phyloP scores from a whole-genome alignment of 2,329 filamentous ascomycete genomes.

The Fusarium protoensiforme region DNA sequence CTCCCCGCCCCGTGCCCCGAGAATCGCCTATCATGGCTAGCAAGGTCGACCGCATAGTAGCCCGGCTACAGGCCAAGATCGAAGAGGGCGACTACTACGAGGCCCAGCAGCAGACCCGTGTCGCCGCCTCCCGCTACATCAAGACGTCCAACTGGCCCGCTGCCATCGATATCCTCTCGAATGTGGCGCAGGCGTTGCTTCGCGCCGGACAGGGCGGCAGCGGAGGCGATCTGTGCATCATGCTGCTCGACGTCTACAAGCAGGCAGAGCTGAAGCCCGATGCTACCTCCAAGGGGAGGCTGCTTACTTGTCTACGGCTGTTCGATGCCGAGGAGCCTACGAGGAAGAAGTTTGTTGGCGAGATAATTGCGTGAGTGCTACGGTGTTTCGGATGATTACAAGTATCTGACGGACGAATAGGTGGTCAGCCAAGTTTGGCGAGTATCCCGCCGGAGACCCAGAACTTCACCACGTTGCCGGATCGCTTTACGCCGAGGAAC shows the following conservation, averaged over 20 bases:
- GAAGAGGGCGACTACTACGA: conserved; percentile 95
- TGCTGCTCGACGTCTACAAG: conserved; percentile 90
- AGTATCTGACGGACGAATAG: conserved; percentile 39
- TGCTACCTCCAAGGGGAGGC: conserved; percentile 75
- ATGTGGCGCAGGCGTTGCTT: conserved; percentile 85
- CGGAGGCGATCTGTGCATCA: conserved; percentile 87
- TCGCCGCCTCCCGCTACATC: conserved; percentile 92
- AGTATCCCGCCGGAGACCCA: conserved; percentile 90
- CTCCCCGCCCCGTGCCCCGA: neutral
- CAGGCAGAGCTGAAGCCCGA: conserved; percentile 86
- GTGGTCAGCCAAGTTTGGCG: conserved; percentile 88
- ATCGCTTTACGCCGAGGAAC: conserved; percentile 89
- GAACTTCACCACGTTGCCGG: conserved; percentile 95
- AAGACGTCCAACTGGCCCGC: conserved; percentile 87
- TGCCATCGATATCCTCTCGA: conserved; percentile 87
- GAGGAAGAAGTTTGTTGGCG: conserved; percentile 89
- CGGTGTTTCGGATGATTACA: neutral
- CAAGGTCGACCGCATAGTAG: conserved; percentile 63
- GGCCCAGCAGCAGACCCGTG: conserved; percentile 97
- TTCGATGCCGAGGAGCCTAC: conserved; percentile 89
- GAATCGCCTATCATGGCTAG: conserved; percentile 48
- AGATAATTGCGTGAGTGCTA: conserved; percentile 76
- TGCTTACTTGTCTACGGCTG: conserved; percentile 82
- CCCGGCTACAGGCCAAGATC: conserved; percentile 84
- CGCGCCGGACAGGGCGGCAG: conserved; percentile 94